These are phyloP conservation scores for Russula ochroleuca DNA, from an alignment of 768 basidiomycete species.

Conservation along the genomic window DNA sequence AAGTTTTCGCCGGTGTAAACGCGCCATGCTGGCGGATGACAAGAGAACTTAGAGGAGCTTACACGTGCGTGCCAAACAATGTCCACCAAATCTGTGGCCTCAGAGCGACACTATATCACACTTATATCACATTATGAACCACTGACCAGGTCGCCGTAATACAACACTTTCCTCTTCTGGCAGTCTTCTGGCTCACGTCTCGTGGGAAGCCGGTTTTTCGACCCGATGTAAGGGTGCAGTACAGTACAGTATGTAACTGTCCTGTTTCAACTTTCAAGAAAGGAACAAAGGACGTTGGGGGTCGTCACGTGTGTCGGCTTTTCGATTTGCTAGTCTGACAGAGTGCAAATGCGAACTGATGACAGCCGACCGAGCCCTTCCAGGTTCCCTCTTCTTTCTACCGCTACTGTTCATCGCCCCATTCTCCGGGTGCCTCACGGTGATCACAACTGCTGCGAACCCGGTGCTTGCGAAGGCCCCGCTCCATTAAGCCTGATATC, in stretches of 20 bases:
- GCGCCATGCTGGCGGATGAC: not conserved
- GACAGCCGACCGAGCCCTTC: too few species aligned
- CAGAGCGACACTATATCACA: not conserved
- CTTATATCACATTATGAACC: not conserved
- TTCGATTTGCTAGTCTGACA: too few species aligned
- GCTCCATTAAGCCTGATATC: too few species aligned
- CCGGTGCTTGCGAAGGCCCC: too few species aligned
- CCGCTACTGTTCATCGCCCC: too few species aligned
- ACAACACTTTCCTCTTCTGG: not conserved
- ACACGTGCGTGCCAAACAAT: not conserved
- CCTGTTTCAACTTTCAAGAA: not conserved
- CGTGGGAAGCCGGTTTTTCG: not conserved
- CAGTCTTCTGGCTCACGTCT: not conserved
- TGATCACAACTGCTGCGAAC: too few species aligned
- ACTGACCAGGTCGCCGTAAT: not conserved
- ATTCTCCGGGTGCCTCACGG: too few species aligned
- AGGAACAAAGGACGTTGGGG: not conserved
- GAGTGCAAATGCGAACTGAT: too few species aligned
- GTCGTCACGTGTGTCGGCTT: too few species aligned
- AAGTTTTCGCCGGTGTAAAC: not conserved
- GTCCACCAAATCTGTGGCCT: not conserved
- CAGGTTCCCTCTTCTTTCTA: too few species aligned
- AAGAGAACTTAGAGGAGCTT: too few species aligned
- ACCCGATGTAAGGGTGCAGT: not conserved
- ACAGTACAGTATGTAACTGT: not conserved